Evolutionary conservation across 2,329 filamentous ascomycete species (phyloP), one percentile per base, ranked within the genome.

Genomic region (Exophiala lecanii-corni): DNA sequence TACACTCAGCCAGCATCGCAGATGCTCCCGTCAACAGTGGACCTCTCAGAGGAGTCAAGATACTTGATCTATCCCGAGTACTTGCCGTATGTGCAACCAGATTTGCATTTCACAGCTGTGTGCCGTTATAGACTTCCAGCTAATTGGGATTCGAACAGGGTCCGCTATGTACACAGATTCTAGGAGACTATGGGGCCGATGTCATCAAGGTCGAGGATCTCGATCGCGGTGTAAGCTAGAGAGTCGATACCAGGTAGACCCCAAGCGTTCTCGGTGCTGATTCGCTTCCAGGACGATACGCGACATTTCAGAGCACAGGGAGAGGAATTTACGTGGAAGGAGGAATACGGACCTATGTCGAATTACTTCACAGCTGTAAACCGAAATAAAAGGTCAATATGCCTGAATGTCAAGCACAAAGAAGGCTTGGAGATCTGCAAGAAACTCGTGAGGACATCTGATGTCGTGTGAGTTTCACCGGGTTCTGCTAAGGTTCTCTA

Each of bases 311-410:
- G 36, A 13, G 32, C 38, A 28, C 19, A 19, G 13, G 42, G 42
- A 17, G 53, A 28, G 56, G 58, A 45, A 26, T 15, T n/a, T 15
- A 16, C 15, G 17, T 42, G 41, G 30, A 40, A 38, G 12, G 9
- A n/a, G 9, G 36, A 43, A 4, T 15, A 4, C 12, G 31, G 35
- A 56, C 62, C 41, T 7, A 68, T 65, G 32, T 70, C 67, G 1
- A 58, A 61, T 31, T 55, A 55, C 41, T 55, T 51, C 35, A 39
- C 43, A n/a, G 33, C 50, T n/a, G 39, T 55, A 12, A 55, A 55
- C 31, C 43, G 52, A n/a, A 55, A 55, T 38, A 55, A 55, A 33
- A 42, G 43, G 21, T 51, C 47, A 13, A 36, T 53, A 12, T 41
- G 36, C 3, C 19, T 55, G 9, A 43, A 55, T 18, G 32, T 55